These are phyloP conservation scores for Musa acuminata DNA, from an alignment of 176 grass and related monocot genomes.

Conservation along the genomic window DNA sequence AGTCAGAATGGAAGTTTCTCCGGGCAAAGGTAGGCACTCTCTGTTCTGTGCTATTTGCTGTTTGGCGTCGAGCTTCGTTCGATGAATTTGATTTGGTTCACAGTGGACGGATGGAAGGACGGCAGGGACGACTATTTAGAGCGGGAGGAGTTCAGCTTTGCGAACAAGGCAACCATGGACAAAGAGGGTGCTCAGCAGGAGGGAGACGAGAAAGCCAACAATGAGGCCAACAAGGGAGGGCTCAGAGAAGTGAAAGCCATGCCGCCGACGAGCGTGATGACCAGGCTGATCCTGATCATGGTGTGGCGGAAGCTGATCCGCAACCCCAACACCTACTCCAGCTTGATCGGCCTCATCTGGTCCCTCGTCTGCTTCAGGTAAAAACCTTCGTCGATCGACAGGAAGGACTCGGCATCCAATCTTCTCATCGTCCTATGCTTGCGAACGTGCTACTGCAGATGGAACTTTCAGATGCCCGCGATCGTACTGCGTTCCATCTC, in stretches of 20 bases:
- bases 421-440: not conserved
- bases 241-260: slow-evolving; percentile 3
- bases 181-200: not conserved
- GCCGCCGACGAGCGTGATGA: slow-evolving; percentile 17
- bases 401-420: not conserved
- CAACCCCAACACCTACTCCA: slow-evolving; percentile 22
- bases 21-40: not conserved
- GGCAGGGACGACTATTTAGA: slow-evolving; percentile 1
- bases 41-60: too few species aligned
- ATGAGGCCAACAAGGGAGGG: slow-evolving; percentile 4
- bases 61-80: too few species aligned
- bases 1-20: slow-evolving; percentile 1
- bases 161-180: not conserved
- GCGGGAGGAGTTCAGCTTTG: slow-evolving; percentile 13
- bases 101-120: slow-evolving; percentile 14
- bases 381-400: not conserved
- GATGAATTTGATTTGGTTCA: not conserved
- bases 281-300: slow-evolving; percentile 14
- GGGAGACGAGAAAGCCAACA: not conserved
- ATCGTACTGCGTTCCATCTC: slow-evolving; percentile 4
- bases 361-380: slow-evolving; percentile 12
- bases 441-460: not conserved
- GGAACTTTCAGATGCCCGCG: slow-evolving; percentile 3
- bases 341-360: slow-evolving; percentile 12
- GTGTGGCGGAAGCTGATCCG: slow-evolving; percentile 20